These are phyloP conservation scores for Vicia sativa DNA, from an alignment of 306 rosid species.

Conservation along the genomic window DNA sequence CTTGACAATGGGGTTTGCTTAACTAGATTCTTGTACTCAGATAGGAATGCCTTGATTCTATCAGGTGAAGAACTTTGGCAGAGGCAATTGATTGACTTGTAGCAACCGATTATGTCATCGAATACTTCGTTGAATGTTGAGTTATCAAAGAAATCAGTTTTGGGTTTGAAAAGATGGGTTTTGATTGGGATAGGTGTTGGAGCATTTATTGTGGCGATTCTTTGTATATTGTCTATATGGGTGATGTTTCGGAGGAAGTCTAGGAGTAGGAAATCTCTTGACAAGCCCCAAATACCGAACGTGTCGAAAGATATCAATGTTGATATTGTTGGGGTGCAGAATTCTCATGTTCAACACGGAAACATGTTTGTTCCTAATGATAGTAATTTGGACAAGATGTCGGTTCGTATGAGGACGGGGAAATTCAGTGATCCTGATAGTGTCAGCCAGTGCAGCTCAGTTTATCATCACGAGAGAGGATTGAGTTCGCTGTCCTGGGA, in stretches of 20 bases:
- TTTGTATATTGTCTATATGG: conserved; percentile 77
- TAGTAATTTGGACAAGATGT: conserved; percentile 63
- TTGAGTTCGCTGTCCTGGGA: conserved; percentile 79
- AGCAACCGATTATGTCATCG: conserved; percentile 57
- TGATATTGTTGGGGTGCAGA: conserved; percentile 71
- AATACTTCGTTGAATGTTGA: conserved; percentile 61
- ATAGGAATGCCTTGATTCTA: conserved; percentile 54
- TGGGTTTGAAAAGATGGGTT: conserved; percentile 87
- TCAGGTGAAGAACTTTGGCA: conserved; percentile 40
- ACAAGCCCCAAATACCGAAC: conserved; percentile 80
- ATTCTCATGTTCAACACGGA: conserved; percentile 56
- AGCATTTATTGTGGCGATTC: conserved; percentile 76
- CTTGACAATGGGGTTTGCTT: conserved; percentile 28
- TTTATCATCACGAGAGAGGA: conserved; percentile 80
- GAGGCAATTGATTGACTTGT: conserved; percentile 41
- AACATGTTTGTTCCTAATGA: conserved; percentile 55
- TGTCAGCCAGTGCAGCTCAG: conserved; percentile 81
- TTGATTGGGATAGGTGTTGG: conserved; percentile 82
- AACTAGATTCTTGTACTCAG: conserved; percentile 46
- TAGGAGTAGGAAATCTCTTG: conserved; percentile 66
- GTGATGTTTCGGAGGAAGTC: conserved; percentile 79
- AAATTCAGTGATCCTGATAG: conserved; percentile 76
- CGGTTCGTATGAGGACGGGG: conserved; percentile 61
- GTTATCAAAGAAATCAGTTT: conserved; percentile 66
- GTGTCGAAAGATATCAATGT: conserved; percentile 82